Evolutionary conservation across 257 asterid species (phyloP), one percentile per base, ranked within the genome.

Genomic region (Solanum bukasovii): DNA sequence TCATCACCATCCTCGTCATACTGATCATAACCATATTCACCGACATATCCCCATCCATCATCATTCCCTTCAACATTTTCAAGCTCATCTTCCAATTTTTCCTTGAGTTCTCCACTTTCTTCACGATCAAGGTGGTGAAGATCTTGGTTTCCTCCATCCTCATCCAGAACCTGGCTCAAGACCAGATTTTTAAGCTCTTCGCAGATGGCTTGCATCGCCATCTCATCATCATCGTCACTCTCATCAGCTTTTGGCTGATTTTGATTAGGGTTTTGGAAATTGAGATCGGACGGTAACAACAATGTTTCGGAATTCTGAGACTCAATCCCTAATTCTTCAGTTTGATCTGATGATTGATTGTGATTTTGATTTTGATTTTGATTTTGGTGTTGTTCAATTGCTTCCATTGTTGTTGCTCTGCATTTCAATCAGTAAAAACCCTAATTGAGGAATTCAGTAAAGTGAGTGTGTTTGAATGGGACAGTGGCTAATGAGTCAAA

Each of bases 171-270:
- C 77, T 79, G 87, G 21, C 27, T 78, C 73, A 86, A 56, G 29
- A 86, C 87, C 84, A 86, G 65, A 40, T 86, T 63, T 59, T 27
- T 79, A 61, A 86, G 75, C 84, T 89, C 90, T 18, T 89, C 87
- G 72, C 49, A 38, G 23, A 88, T 74, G 86, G 35, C 49, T 65
- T 72, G 87, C 83, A 72, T 49, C 27, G 68, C 83, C 59, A 59
- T 49, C 86, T 88, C 88, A 73, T 84, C 86, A 6, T 38, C 85
- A 12, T 81, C 84, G 4, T 88, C 88, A 68, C 40, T 31, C 37
- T 61, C 68, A 59, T 82, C 87, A 9, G 35, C 23, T 79, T 83
- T 71, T 16, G 87, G 87, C 9, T 27, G 78, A 38, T 74, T 67
- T 44, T 46, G n/a, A 33, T 59, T 9, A 68, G 87, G 87, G 83